Conservation (phyloP, 371 early-diverging fungal genomes). For the Hamiltosporidium tvaerminnensis region DNA sequence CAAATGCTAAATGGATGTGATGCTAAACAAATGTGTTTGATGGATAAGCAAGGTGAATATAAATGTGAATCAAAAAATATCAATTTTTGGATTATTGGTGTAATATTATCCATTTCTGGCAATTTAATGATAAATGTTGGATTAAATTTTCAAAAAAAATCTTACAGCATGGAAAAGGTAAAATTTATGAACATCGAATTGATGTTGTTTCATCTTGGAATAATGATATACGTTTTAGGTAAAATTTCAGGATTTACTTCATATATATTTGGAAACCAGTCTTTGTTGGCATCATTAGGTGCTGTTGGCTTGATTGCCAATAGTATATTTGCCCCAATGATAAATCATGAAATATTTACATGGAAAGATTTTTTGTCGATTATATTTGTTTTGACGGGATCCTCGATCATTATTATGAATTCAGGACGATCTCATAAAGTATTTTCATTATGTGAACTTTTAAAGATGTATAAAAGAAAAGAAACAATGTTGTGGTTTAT, state of each 20-base stretch:
- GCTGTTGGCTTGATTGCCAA: slow-evolving; percentile 65
- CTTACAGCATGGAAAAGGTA: slow-evolving; percentile 54
- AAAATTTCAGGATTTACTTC: slow-evolving; percentile 63
- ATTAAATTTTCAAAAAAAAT: slow-evolving; percentile 67
- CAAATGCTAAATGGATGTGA: slow-evolving; percentile 45
- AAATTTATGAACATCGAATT: slow-evolving; percentile 20
- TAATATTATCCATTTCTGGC: slow-evolving; percentile 59
- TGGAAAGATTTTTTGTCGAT: slow-evolving; percentile 62
- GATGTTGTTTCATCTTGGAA: slow-evolving; percentile 55
- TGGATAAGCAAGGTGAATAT: slow-evolving; percentile 31
- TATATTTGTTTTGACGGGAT: slow-evolving; percentile 61
- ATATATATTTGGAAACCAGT: slow-evolving; percentile 67
- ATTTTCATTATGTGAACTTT: slow-evolving; percentile 61
- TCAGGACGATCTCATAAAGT: slow-evolving; percentile 56
- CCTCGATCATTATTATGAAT: slow-evolving; percentile 61
- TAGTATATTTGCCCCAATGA: slow-evolving; percentile 63
- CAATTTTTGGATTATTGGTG: slow-evolving; percentile 56
- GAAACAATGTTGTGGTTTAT: slow-evolving; percentile 60
- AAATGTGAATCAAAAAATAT: slow-evolving; percentile 38
- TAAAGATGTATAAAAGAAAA: slow-evolving; percentile 58
- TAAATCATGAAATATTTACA: slow-evolving; percentile 61
- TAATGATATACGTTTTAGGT: slow-evolving; percentile 59
- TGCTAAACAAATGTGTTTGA: slow-evolving; percentile 32
- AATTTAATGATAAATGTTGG: slow-evolving; percentile 63
- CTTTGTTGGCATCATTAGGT: slow-evolving; percentile 63